Conservation (phyloP, 257 asterid species). For the Fraxinus anomala region DNA sequence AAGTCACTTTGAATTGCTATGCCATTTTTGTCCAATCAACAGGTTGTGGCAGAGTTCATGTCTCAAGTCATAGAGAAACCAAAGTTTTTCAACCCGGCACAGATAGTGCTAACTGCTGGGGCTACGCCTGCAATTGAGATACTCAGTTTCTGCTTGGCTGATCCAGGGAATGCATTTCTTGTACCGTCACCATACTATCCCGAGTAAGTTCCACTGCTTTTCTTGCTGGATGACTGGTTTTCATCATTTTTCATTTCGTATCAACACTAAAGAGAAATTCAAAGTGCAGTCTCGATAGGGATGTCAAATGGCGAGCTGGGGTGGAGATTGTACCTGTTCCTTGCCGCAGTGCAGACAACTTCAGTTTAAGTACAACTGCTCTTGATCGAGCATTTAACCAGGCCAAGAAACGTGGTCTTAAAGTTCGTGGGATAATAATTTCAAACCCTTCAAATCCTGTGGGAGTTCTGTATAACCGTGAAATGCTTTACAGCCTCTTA, state of each 20-base stretch:
- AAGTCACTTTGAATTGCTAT: constrained; percentile 2
- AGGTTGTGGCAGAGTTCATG: constrained; percentile 70
- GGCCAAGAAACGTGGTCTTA: constrained; percentile 65
- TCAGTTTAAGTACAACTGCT: constrained; percentile 48
- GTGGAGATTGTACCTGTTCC: constrained; percentile 69
- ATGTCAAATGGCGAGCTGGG: constrained; percentile 63
- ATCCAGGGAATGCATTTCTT: constrained; percentile 73
- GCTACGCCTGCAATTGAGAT: constrained; percentile 64
- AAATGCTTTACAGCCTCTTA: constrained; percentile 48
- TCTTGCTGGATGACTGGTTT: not conserved
- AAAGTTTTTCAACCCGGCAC: constrained; percentile 48
- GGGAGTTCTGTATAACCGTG: constrained; percentile 49
- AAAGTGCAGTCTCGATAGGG: constrained; percentile 59
- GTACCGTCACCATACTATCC: constrained; percentile 71
- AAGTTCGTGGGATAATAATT: constrained; percentile 58
- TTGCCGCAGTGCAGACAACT: constrained; percentile 71
- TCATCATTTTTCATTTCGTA: constrained; percentile 2
- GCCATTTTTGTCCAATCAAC: constrained; percentile 23
- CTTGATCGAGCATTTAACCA: constrained; percentile 64
- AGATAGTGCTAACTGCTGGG: constrained; percentile 56
- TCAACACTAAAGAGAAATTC: constrained; percentile 18
- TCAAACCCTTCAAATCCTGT: constrained; percentile 72
- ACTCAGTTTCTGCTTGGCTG: constrained; percentile 65
- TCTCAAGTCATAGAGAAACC: constrained; percentile 52
- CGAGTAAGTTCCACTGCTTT: constrained; percentile 44